A percentile compares a stretch with the other conserved stretches of the same genome.
phyloP scores from a whole-genome alignment of 2,329 filamentous ascomycete genomes.

The Chaetomiaceae sp. region DNA sequence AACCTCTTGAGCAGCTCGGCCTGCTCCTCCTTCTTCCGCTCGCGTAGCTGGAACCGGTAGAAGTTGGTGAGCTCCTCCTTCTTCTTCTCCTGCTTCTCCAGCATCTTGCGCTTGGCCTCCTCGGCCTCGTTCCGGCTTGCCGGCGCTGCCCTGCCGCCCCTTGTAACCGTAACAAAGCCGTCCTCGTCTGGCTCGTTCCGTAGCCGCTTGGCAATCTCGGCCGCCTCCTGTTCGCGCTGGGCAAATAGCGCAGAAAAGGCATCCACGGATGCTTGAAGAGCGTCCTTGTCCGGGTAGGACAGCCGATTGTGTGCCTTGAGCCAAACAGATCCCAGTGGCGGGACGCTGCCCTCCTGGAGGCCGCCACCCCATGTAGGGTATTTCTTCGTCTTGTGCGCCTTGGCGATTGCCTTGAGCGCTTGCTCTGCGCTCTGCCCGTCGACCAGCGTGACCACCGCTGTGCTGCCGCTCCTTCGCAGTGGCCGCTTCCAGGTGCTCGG shows the following conservation, averaged over 20 bases:
- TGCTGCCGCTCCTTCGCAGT: constrained; percentile 68
- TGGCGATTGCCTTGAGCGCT: constrained; percentile 69
- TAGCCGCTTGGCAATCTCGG: constrained; percentile 57
- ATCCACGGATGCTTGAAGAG: constrained; percentile 71
- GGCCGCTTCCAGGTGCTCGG: constrained; percentile 70
- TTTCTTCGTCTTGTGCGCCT: constrained; percentile 55
- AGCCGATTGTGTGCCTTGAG: constrained; percentile 65
- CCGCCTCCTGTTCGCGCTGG: constrained; percentile 62
- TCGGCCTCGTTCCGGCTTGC: constrained; percentile 69
- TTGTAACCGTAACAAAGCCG: constrained; percentile 87
- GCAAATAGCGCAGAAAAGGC: constrained; percentile 82
- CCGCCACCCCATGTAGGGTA: constrained; percentile 67
- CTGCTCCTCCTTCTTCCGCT: constrained; percentile 73
- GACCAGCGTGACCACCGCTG: constrained; percentile 77
- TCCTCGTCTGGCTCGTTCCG: constrained; percentile 86
- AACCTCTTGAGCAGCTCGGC: constrained; percentile 65
- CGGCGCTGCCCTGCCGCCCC: constrained; percentile 70
- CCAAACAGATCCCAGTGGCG: constrained; percentile 54
- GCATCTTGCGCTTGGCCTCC: constrained; percentile 53
- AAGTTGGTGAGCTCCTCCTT: constrained; percentile 65
- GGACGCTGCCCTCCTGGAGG: constrained; percentile 52
- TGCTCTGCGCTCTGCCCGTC: constrained; percentile 74
- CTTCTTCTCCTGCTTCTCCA: constrained; percentile 61
- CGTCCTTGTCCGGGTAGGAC: constrained; percentile 62
- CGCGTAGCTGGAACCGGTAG: constrained; percentile 78